phyloP scores from a whole-genome alignment of 805 yeast genomes.

The Spathaspora girioi region DNA sequence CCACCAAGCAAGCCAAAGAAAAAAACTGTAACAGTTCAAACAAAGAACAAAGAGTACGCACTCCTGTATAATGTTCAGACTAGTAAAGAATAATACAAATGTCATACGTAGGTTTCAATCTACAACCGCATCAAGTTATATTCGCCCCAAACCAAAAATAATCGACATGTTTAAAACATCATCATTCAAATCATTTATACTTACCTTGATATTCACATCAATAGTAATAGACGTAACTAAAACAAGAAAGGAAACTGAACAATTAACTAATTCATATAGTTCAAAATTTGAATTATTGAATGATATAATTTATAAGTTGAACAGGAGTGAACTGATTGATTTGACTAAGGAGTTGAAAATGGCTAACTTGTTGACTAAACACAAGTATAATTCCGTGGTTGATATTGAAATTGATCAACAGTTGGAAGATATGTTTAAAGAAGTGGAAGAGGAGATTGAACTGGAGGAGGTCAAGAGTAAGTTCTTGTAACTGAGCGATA shows the following conservation, averaged over 20 bases:
- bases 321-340: conserved; percentile 36
- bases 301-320: conserved; percentile 26
- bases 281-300: conserved; percentile 30
- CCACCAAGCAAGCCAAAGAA: too few relatives aligned
- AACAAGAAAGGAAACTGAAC: conserved; percentile 41
- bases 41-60: background rate
- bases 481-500: background rate
- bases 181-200: conserved; percentile 33
- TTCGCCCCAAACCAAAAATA: conserved; percentile 15
- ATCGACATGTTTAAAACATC: conserved; percentile 28
- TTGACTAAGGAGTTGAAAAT: conserved; percentile 37
- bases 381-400: conserved; percentile 25
- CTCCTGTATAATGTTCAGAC: background rate
- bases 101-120: conserved; percentile 2
- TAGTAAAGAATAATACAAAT: background rate
- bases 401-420: conserved; percentile 40
- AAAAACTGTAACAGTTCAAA: too few relatives aligned
- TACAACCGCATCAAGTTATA: conserved; percentile 6
- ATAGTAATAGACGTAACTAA: conserved; percentile 47
- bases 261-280: conserved; percentile 34
- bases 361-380: conserved; percentile 41
- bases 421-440: conserved; percentile 20
- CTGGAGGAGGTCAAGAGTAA: background rate
- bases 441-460: conserved; percentile 1
- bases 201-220: conserved; percentile 39